Conservation (phyloP, 2,329 filamentous ascomycete genomes). For the Fusarium sp. region DNA sequence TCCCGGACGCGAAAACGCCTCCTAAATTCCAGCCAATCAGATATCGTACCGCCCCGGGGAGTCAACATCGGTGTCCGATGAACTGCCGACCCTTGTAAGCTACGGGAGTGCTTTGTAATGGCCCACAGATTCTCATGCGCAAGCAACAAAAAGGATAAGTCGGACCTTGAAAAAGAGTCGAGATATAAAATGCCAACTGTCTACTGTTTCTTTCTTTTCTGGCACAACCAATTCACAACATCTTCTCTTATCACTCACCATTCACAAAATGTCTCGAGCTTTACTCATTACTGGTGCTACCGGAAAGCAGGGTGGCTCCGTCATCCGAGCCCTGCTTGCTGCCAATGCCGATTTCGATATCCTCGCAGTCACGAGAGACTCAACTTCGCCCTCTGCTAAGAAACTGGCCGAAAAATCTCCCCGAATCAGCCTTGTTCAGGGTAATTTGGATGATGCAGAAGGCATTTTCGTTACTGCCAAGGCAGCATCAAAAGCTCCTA, state of each 20-base stretch:
- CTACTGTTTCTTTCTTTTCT: neutral
- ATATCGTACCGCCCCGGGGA: neutral
- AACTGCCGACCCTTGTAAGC: neutral
- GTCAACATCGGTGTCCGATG: neutral
- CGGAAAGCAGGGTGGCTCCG: slow-evolving; percentile 53
- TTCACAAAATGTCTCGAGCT: slow-evolving; percentile 30
- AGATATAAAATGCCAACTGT: neutral
- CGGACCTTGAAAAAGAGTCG: neutral
- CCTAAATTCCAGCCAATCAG: neutral
- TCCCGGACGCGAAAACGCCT: neutral
- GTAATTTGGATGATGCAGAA: slow-evolving; percentile 64
- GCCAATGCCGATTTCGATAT: slow-evolving; percentile 59
- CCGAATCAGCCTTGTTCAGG: slow-evolving; percentile 67
- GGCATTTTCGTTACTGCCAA: slow-evolving; percentile 57
- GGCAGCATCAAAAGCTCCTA: neutral
- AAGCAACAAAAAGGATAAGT: neutral
- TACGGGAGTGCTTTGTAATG: neutral
- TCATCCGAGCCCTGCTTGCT: slow-evolving; percentile 47
- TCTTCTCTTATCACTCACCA: neutral
- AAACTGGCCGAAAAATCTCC: slow-evolving; percentile 58
- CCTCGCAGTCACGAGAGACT: slow-evolving; percentile 70
- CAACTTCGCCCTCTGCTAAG: slow-evolving; percentile 62
- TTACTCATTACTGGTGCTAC: slow-evolving; percentile 53
- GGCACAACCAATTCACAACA: neutral
- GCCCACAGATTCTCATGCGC: neutral